A percentile compares a stretch with the other conserved stretches of the same genome.
These are phyloP conservation scores for Psidium guajava DNA, from an alignment of 345 rosid species.

Conservation along the genomic window DNA sequence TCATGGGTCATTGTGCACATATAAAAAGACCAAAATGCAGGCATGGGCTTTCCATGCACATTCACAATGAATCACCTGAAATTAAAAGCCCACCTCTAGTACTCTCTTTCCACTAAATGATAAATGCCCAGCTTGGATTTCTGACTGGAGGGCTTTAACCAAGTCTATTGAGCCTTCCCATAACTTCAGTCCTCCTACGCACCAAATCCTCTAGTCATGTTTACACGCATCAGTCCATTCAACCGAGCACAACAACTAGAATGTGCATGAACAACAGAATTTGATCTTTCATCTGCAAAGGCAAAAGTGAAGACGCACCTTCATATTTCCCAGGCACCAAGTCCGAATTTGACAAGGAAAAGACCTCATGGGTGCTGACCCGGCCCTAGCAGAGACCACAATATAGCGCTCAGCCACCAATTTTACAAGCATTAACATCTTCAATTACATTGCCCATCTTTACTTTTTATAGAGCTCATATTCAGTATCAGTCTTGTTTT, in stretches of 20 bases:
- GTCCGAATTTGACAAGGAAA: slow-evolving; percentile 79
- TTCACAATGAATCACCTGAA: slow-evolving; percentile 10
- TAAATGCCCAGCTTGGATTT: slow-evolving; percentile 34
- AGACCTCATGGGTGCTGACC: slow-evolving; percentile 73
- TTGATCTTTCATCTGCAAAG: background rate
- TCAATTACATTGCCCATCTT: background rate
- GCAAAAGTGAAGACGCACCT: slow-evolving; percentile 29
- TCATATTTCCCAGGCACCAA: slow-evolving; percentile 92
- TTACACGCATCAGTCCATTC: background rate
- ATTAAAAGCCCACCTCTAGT: slow-evolving; percentile 58
- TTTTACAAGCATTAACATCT: background rate
- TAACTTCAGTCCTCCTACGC: slow-evolving; percentile 81
- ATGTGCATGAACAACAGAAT: background rate
- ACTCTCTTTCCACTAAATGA: slow-evolving; percentile 62
- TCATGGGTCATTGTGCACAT: background rate
- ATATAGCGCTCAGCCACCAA: background rate
- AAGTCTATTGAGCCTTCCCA: slow-evolving; percentile 99
- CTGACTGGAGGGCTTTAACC: slow-evolving; percentile 57
- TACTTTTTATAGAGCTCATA: background rate
- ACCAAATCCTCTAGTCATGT: background rate
- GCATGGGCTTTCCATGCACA: background rate
- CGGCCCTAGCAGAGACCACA: slow-evolving; percentile 44
- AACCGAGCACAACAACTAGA: background rate
- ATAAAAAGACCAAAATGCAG: background rate
- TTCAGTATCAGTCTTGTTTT: background rate